Evolutionary conservation across 2,329 filamentous ascomycete species (phyloP), one percentile per base, ranked within the genome.

Genomic region (Exophiala sp.): DNA sequence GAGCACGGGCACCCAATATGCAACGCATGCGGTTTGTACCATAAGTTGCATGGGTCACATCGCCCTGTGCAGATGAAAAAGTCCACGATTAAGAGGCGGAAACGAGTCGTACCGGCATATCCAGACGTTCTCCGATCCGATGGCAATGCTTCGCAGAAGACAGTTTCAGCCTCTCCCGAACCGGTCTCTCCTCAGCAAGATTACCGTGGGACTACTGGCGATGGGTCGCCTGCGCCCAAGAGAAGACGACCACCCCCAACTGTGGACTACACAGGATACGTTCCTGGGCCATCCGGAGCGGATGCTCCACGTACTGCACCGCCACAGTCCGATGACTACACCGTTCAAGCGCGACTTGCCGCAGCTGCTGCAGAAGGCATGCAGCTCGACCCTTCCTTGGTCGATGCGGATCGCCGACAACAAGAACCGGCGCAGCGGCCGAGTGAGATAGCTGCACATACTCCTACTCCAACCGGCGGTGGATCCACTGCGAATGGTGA

Each of bases 1-100:
- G 91, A 95, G 68, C 83, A 84, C 60, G 93, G 93, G 1, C 90
- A 96, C 70, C 95, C 91, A 3, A 98, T 98, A 57, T 98, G 93
- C 73, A 98, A 98, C 69, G 93, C 93, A 44, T 98, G 93, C 73
- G 93, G 91, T 3, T 73, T 98, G 2, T 98, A 98, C 68, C 89
- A 94, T 72, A 97, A 97, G 68, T 81, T 98, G 2, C 93, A 98
- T 65, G 90, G 90, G 47, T 83, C 89, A 23, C 91, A 96, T 68
- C 80, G 93, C 35, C 93, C 93, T 0, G 88, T 93, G 3, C 88
- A 88, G n/a, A 97, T 98, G 93, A 98, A 97, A 70, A 97, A 96
- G 68, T 86, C 88, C 2, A 86, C 95, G 21, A 98, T 98, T 67
- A 97, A 98, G 70, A 81, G 93, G 55, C 79, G 93, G 53, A 97